Evolutionary conservation across 2,329 filamentous ascomycete species (phyloP).

Genomic region (Malbranchea cinnamomea): DNA sequence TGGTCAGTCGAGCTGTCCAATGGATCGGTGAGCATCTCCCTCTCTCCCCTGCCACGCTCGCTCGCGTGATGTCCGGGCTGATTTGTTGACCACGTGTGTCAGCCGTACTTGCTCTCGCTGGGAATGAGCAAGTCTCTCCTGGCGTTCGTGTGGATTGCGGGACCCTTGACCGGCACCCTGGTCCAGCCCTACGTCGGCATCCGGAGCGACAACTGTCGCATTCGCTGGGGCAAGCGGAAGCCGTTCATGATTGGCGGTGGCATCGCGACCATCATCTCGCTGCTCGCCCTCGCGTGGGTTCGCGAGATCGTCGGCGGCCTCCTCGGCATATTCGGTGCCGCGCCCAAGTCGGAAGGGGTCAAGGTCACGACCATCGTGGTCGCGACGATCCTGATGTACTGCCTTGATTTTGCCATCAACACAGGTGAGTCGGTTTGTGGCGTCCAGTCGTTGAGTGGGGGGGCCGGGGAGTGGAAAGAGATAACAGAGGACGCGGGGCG

Average conservation of each 20-base stretch:
- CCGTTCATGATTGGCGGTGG: constrained; percentile 66
- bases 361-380: constrained; percentile 55
- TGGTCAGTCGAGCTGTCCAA: constrained; percentile 94
- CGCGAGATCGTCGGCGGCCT: constrained; percentile 55
- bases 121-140: constrained; percentile 71
- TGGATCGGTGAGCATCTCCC: constrained; percentile 47
- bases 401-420: constrained; percentile 90
- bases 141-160: constrained; percentile 73
- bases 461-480: no score
- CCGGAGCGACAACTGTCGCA: constrained; percentile 61
- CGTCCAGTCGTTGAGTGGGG: no score
- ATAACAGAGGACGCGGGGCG: no score
- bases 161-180: constrained; percentile 60
- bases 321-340: constrained; percentile 54
- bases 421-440: constrained; percentile 43
- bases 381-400: constrained; percentile 75
- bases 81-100: background rate
- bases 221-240: constrained; percentile 62
- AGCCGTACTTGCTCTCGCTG: constrained; percentile 62
- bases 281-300: constrained; percentile 60
- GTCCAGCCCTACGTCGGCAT: constrained; percentile 76
- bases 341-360: constrained; percentile 48
- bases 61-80: background rate
- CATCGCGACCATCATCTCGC: constrained; percentile 48
- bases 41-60: background rate